phyloP scores from a whole-genome alignment of 2,329 filamentous ascomycete species.

The Colletotrichum trifolii region DNA sequence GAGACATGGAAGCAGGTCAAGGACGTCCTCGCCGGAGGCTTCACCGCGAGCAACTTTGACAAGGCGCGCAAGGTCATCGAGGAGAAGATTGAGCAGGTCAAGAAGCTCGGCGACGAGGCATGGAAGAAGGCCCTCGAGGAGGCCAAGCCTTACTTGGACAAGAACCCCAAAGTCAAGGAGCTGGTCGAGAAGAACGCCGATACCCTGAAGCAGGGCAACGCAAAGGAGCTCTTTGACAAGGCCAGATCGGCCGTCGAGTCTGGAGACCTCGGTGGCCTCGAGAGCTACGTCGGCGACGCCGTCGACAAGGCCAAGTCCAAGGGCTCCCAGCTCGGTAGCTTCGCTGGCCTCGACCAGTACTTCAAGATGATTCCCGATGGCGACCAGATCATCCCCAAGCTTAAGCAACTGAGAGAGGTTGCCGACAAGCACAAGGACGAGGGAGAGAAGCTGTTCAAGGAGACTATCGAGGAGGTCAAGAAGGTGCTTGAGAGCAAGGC shows the following conservation, averaged over 20 bases:
- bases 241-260: slow-evolving; percentile 70
- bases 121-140: slow-evolving; percentile 79
- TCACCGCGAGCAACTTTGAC: slow-evolving; percentile 62
- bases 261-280: slow-evolving; percentile 68
- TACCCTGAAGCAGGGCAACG: slow-evolving; percentile 73
- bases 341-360: slow-evolving; percentile 68
- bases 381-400: slow-evolving; percentile 72
- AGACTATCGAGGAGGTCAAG: slow-evolving; percentile 74
- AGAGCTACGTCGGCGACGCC: slow-evolving; percentile 70
- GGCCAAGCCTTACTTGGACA: slow-evolving; percentile 78
- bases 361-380: slow-evolving; percentile 74
- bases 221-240: slow-evolving; percentile 71
- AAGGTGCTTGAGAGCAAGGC: slow-evolving; percentile 72
- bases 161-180: slow-evolving; percentile 80
- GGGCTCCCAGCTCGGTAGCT: slow-evolving; percentile 51
- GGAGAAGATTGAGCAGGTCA: slow-evolving; percentile 75
- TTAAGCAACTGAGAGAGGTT: slow-evolving; percentile 72
- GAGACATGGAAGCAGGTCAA: slow-evolving; percentile 75
- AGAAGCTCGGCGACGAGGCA: slow-evolving; percentile 75
- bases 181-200: slow-evolving; percentile 78
- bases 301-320: slow-evolving; percentile 66
- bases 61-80: slow-evolving; percentile 72
- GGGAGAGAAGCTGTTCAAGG: slow-evolving; percentile 75
- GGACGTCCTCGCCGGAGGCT: slow-evolving; percentile 71
- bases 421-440: slow-evolving; percentile 76